Base-by-base conservation (phyloP, 1,139 yeast genomes). In the Hansenula sp. region DNA sequence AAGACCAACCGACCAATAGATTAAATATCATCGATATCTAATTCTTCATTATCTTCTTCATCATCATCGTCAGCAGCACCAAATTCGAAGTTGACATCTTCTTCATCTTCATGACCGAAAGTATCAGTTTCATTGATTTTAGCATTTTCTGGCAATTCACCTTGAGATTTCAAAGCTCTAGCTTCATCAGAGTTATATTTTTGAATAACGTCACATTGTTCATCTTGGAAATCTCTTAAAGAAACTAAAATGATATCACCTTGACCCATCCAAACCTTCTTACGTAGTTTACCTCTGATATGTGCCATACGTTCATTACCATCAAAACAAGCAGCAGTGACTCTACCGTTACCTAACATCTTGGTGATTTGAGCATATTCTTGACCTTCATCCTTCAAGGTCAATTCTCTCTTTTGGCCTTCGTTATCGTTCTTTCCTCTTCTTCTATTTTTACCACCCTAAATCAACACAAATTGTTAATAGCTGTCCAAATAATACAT, bases 241-340 rank as follows among this genome's bases (percentile, higher is more conserved):
- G 97, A 90, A 40, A 93, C 93, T 62, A 94, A 75, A 56, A 94
- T 90, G 59, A 94, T 94, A 65, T 94, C 99, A 71, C 99, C 99
- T 70, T 90, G 98, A 38, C 89, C 87, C 89, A 94, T 91, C 99
- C 99, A 94, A 51, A 91, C 98, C 81, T 93, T 93, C 84, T 94
- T 94, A 79, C 99, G 87, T 74, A 94, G 80, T 68, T 94, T 94
- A 58, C 99, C 99, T 77, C 99, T 87, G 62, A 94, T 94, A 66
- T 93, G 99, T 17, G 96, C 98, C 80, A 89, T 79, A 74, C 99
- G 84, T 66, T 84, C 89, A 57, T 76, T 74, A 53, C 96, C 96
- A 64, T 94, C 99, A 62, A 93, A 94, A 71, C 99, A 94, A 44
- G 81, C 69, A 46, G 96, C 97, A 68, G 91, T 96, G 45, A 94